Base-by-base conservation (phyloP, 768 basidiomycete genomes). In the Suillus occidentalis region DNA sequence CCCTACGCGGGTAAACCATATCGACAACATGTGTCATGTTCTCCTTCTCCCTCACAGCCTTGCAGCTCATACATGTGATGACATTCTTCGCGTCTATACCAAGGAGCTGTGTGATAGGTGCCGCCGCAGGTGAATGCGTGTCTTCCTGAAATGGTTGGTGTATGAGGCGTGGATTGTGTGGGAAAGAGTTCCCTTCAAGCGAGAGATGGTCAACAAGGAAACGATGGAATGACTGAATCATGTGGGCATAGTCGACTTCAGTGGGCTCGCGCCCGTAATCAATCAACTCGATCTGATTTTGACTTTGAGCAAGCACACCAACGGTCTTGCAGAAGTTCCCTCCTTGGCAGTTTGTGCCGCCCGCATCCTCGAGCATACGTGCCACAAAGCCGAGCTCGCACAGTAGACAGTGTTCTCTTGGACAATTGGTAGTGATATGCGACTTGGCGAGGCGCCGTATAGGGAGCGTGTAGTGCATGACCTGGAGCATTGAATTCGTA, bases 311-410 rank as follows among this genome's bases (percentile, higher is more conserved):
- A 39, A 95, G 84, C 3, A 93, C 89, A 20, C 92, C 90, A 53
- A 98, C 92, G 3, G 95, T 91, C 76, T 94, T 91, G 75, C 95
- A 99, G 71, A 98, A 99, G 75, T 99, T 99, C 75, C 91, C 95
- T 6, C 95, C 88, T 75, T 99, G 97, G 71, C 97, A 98, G 70
- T 99, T 99, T 22, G 85, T 92, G 0, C 97, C 97, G 45, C 82
- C 84, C 0, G 97, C 97, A 72, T 99, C 96, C 76, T 97, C 94
- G 42, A 99, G 82, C 97, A 99, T 99, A 37, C 94, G 85, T 64
- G 89, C 90, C 31, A 97, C 85, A 72, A 99, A 99, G 2, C 97
- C 97, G 34, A 97, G 82, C 76, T 99, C 97, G 75, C 97, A 99
- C 0, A 98, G 79, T 10, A 99, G 80, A 75, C 97, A 99, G 73